A percentile compares a stretch with the other conserved stretches of the same genome.
Evolutionary conservation across 2,329 filamentous ascomycete genomes (phyloP).

Genomic region (Pseudogymnoascus sp.): DNA sequence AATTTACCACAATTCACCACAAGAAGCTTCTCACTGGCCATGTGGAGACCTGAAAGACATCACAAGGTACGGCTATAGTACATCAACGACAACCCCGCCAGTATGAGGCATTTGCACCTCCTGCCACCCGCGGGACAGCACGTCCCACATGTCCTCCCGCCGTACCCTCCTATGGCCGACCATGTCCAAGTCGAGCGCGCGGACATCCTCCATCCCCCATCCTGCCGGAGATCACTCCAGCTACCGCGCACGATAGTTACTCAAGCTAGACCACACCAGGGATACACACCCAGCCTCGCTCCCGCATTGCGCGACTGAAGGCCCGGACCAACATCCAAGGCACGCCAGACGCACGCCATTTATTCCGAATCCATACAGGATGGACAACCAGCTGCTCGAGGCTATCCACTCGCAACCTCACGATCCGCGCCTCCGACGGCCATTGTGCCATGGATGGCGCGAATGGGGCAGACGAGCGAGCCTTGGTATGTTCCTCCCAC

Average conservation of each 20-base stretch:
- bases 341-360: neutral
- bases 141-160: neutral
- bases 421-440: neutral
- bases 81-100: neutral
- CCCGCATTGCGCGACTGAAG: neutral
- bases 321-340: neutral
- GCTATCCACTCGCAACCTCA: neutral
- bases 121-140: neutral
- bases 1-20: no score
- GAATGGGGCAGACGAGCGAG: neutral
- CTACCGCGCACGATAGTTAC: neutral
- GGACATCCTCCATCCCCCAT: neutral
- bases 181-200: neutral
- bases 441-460: neutral
- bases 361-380: neutral
- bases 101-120: neutral
- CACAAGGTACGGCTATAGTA: neutral
- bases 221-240: neutral
- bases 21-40: neutral
- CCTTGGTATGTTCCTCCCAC: no score
- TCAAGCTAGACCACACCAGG: neutral
- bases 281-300: neutral
- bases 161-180: neutral
- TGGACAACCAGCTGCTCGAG: no score
- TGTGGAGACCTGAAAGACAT: neutral